Evolutionary conservation across 306 rosid species (phyloP).

Genomic region (Rosa multiflora): DNA sequence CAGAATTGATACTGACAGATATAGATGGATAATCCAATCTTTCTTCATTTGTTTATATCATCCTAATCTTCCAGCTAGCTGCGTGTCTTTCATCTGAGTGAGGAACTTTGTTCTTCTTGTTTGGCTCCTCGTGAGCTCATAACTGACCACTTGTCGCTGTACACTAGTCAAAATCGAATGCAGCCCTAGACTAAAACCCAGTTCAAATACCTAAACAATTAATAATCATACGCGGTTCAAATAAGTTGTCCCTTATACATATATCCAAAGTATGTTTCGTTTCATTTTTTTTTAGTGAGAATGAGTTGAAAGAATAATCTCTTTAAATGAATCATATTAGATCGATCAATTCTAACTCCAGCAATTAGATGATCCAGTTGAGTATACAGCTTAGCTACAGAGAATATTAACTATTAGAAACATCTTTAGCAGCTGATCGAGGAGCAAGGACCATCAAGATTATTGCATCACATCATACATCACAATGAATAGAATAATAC

Average conservation of each 20-base stretch:
- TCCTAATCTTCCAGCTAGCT: background rate
- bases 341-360: background rate
- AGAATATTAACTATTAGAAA: background rate
- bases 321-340: background rate
- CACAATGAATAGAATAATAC: background rate
- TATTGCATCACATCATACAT: slow-evolving; percentile 2
- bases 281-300: background rate
- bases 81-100: background rate
- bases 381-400: background rate
- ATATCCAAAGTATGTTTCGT: background rate
- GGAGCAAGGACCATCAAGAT: background rate
- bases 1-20: background rate
- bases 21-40: background rate
- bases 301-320: background rate
- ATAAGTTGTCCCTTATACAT: background rate
- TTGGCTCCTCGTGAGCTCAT: background rate
- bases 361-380: background rate
- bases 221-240: background rate
- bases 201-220: background rate
- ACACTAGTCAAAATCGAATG: background rate
- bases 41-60: background rate
- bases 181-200: background rate
- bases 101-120: background rate
- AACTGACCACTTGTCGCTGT: background rate
- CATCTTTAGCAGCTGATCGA: background rate